Base-by-base conservation (phyloP, 306 rosid genomes). In the Sechiopsis laciniata region DNA sequence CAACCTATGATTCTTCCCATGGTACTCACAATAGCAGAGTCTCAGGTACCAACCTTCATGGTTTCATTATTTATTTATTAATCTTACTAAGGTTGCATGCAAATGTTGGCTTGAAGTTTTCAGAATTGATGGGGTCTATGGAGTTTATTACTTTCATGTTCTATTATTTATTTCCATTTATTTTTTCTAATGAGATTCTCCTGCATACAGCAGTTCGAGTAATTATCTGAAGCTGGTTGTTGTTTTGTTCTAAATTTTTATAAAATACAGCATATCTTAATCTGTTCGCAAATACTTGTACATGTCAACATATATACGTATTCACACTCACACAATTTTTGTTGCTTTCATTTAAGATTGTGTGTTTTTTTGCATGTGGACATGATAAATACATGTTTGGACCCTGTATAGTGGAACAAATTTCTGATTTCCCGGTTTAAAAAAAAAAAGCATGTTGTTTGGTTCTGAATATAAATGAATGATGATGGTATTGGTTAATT, bases 1-100 rank as follows among this genome's bases (percentile, higher is more conserved):
- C 99, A 95, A 62, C 95, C 99, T 0, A 86, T 95, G 96, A 95
- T 95, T 79, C 82, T 95, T 59, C 99, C 99, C n/a, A 95, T 91
- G 99, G 99, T 95, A 82, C 95, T 95, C 24, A 89, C 90, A 7
- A 95, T 95, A 84, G 99, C 97, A 0, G 99, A 95, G 82, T 91
- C 99, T 77, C 99, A 95, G 99, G 99, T 95, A 79, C 69, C 58
- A 74, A 71, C 67, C 71, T 59, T 10, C 53, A 54, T 72, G 32
- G 21, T 70, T 55, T 55, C 35, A 19, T 16, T 66, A 19, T 15
- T 66, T 45, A 66, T 42, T n/a, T 71, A 71, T 53, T 55, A 8
- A 70, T 8, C 37, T 72, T 72, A 10, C 14, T 7, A 55, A 70
- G 15, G 24, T 51, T 24, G 0, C 42, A 24, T 15, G 42, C 16